Conservation (phyloP, 176 grass and related monocot species). For the Panicum miliaceum region DNA sequence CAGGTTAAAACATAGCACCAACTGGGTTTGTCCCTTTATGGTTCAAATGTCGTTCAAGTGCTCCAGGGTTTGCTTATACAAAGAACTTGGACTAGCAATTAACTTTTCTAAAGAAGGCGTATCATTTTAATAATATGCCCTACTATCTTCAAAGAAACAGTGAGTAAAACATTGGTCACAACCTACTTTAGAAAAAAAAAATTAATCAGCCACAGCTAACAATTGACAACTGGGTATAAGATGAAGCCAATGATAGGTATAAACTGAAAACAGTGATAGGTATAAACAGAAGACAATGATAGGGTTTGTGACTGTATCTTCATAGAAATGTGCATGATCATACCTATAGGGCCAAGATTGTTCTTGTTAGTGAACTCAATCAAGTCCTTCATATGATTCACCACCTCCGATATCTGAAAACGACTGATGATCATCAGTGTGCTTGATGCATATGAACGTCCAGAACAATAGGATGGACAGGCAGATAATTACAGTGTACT, state of each 20-base stretch:
- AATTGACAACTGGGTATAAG: background rate
- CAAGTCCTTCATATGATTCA: slow-evolving; percentile 98
- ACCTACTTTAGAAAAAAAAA: background rate
- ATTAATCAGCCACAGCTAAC: background rate
- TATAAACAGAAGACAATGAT: background rate
- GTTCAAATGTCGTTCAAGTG: background rate
- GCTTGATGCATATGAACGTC: slow-evolving; percentile 11
- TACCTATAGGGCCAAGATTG: slow-evolving; percentile 89
- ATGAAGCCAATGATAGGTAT: background rate
- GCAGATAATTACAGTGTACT: background rate
- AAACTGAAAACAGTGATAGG: background rate
- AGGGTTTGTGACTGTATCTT: no score
- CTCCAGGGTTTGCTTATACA: background rate
- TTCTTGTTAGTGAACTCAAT: slow-evolving; percentile 86
- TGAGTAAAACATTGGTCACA: background rate
- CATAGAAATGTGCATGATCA: slow-evolving; percentile 13
- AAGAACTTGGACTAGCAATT: background rate
- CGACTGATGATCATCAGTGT: slow-evolving; percentile 27
- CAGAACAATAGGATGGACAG: background rate
- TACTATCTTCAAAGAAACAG: slow-evolving; percentile 18
- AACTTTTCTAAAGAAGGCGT: background rate
- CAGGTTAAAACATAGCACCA: background rate
- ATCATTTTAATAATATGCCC: background rate
- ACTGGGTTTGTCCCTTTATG: background rate
- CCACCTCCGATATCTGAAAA: slow-evolving; percentile 93